These are phyloP conservation scores for Dorcoceras hygrometricum DNA, from an alignment of 257 asterid species.

Conservation along the genomic window DNA sequence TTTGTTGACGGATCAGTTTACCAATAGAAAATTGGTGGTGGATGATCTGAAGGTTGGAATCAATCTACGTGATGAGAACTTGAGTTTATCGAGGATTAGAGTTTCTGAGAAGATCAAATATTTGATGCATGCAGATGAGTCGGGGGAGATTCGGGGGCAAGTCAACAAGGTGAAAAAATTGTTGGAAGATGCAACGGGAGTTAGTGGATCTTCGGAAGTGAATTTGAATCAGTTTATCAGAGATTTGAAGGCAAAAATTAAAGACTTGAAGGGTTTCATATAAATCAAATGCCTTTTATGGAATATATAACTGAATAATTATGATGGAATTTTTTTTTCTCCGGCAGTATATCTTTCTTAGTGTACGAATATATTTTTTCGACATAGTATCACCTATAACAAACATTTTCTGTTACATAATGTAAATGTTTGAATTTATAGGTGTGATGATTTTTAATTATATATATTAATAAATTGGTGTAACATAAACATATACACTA, in stretches of 20 bases:
- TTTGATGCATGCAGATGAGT: conserved; percentile 29
- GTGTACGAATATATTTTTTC: too few relatives aligned
- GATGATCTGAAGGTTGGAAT: conserved; percentile 53
- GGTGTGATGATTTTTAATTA: too few relatives aligned
- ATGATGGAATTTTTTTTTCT: too few relatives aligned
- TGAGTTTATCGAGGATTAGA: conserved; percentile 27
- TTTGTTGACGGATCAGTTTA: conserved; percentile 37
- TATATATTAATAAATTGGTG: too few relatives aligned
- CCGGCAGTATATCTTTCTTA: too few relatives aligned
- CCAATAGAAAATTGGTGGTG: conserved; percentile 45
- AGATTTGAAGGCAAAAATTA: conserved; percentile 27
- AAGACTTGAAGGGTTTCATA: too few relatives aligned
- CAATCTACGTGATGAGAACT: conserved; percentile 36
- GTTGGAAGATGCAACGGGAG: conserved; percentile 24
- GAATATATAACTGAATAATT: too few relatives aligned
- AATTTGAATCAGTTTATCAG: conserved; percentile 28
- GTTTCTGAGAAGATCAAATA: conserved; percentile 32
- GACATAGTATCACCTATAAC: too few relatives aligned
- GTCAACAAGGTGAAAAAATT: conserved; percentile 22
- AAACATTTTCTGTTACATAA: too few relatives aligned
- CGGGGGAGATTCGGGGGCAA: conserved; percentile 32
- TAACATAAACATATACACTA: too few relatives aligned
- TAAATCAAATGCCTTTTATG: too few relatives aligned
- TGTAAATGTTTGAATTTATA: too few relatives aligned
- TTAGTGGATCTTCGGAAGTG: conserved; percentile 31